Conservation (phyloP, 768 basidiomycete genomes). For the Albatrellus ellisii region DNA sequence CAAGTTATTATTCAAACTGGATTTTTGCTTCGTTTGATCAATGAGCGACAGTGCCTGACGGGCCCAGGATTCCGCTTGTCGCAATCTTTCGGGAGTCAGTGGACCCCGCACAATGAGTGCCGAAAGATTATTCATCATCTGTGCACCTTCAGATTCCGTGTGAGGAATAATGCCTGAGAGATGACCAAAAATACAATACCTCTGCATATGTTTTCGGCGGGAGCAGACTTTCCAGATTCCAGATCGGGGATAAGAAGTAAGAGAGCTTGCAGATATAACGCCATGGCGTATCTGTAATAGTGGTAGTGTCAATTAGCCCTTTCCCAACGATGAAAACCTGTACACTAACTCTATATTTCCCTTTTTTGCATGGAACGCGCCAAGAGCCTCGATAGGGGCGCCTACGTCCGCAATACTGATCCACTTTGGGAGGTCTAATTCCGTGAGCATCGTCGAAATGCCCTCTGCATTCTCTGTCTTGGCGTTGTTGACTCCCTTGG, state of each 20-base stretch:
- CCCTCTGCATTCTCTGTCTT: constrained; percentile 5
- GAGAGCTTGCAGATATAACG: constrained; percentile 53
- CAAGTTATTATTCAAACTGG: background rate
- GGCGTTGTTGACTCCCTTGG: constrained; percentile 21
- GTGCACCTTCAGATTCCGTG: constrained; percentile 22
- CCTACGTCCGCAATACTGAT: constrained; percentile 44
- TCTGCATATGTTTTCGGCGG: constrained; percentile 41
- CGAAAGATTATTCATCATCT: constrained; percentile 36
- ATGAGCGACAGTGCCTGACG: constrained; percentile 30
- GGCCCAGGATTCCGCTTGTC: constrained; percentile 50
- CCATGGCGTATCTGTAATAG: constrained; percentile 31
- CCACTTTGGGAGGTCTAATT: constrained; percentile 49
- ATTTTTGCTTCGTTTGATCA: constrained; percentile 16
- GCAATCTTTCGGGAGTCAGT: constrained; percentile 23
- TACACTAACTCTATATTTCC: constrained; percentile 44
- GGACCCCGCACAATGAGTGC: constrained; percentile 26
- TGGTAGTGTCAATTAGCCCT: constrained; percentile 7
- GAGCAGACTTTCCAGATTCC: constrained; percentile 15
- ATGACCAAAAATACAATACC: constrained; percentile 24
- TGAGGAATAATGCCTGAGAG: background rate
- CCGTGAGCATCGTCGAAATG: constrained; percentile 16
- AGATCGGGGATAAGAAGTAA: constrained; percentile 40
- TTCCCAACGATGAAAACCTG: background rate
- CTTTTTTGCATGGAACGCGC: constrained; percentile 40
- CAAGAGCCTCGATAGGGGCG: constrained; percentile 57